These are phyloP conservation scores for Asclepias syriaca DNA, from an alignment of 257 asterid genomes.

Conservation along the genomic window DNA sequence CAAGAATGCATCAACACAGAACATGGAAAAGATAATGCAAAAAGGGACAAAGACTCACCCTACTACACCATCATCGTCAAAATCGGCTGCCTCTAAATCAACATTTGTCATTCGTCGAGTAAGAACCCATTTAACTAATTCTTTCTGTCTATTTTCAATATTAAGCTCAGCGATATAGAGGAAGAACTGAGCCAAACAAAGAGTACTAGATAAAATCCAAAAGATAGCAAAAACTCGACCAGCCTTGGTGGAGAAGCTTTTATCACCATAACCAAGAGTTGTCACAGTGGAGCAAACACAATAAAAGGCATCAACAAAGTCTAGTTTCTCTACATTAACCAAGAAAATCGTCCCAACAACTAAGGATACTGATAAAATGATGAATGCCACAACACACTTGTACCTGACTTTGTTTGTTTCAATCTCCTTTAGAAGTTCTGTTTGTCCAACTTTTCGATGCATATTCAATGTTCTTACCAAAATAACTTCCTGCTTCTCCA, in stretches of 20 bases:
- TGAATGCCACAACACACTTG: slow-evolving; percentile 42
- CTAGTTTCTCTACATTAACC: slow-evolving; percentile 51
- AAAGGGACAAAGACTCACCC: slow-evolving; percentile 37
- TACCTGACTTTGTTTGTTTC: slow-evolving; percentile 52
- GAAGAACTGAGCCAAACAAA: slow-evolving; percentile 70
- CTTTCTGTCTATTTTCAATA: slow-evolving; percentile 64
- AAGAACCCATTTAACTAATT: slow-evolving; percentile 50
- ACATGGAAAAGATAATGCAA: background rate
- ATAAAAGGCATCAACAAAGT: slow-evolving; percentile 62
- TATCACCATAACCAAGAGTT: slow-evolving; percentile 91
- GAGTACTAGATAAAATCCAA: slow-evolving; percentile 76
- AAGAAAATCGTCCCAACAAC: slow-evolving; percentile 54
- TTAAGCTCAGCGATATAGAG: slow-evolving; percentile 67
- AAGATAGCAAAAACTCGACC: slow-evolving; percentile 81
- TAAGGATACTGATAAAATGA: slow-evolving; percentile 41
- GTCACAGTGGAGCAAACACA: slow-evolving; percentile 83
- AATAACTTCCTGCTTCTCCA: slow-evolving; percentile 69
- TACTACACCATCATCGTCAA: slow-evolving; percentile 64
- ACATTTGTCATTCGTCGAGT: slow-evolving; percentile 54
- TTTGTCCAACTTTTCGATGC: slow-evolving; percentile 31
- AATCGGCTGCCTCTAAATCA: slow-evolving; percentile 88
- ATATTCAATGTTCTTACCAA: slow-evolving; percentile 59
- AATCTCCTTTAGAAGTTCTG: slow-evolving; percentile 47
- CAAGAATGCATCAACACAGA: background rate
- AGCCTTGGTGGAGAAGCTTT: slow-evolving; percentile 71